phyloP scores from a whole-genome alignment of 495 filamentous ascomycete species.

The Aspergillus biplanus region DNA sequence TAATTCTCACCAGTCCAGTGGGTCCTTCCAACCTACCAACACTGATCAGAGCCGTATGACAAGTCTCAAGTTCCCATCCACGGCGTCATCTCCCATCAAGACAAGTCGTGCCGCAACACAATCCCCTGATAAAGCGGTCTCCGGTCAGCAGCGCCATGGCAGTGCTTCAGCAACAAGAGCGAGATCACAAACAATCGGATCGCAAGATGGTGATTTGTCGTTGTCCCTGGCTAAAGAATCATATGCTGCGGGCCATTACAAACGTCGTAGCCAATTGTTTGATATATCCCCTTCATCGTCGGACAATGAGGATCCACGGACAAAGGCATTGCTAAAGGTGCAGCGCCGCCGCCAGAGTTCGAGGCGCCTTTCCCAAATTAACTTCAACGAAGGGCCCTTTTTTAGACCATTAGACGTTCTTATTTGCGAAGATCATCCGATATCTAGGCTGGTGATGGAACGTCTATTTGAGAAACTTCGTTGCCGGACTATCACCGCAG shows the following conservation, averaged over 20 bases:
- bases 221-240: constrained; percentile 59
- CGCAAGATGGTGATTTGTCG: constrained; percentile 77
- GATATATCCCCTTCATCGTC: constrained; percentile 98
- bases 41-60: constrained; percentile 57
- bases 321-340: constrained; percentile 89
- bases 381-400: constrained; percentile 74
- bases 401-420: constrained; percentile 93
- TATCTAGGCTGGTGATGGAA: constrained; percentile 97
- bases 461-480: constrained; percentile 91
- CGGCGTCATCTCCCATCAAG: constrained; percentile 80
- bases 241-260: constrained; percentile 74
- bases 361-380: constrained; percentile 86
- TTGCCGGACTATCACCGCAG: constrained; percentile 91
- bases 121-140: constrained; percentile 54
- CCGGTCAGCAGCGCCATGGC: constrained; percentile 47
- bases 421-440: constrained; percentile 97
- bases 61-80: constrained; percentile 62
- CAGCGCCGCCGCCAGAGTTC: constrained; percentile 92
- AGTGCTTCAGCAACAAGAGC: constrained; percentile 58
- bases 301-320: constrained; percentile 91
- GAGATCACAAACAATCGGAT: constrained; percentile 91
- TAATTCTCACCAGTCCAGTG: constrained; percentile 75
- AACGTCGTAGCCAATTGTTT: constrained; percentile 90
- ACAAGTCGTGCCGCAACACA: constrained; percentile 58
- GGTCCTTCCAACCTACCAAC: constrained; percentile 72